Base-by-base conservation (phyloP, 1,284 basidiomycete genomes). In the Cryptococcus deneoformans region DNA sequence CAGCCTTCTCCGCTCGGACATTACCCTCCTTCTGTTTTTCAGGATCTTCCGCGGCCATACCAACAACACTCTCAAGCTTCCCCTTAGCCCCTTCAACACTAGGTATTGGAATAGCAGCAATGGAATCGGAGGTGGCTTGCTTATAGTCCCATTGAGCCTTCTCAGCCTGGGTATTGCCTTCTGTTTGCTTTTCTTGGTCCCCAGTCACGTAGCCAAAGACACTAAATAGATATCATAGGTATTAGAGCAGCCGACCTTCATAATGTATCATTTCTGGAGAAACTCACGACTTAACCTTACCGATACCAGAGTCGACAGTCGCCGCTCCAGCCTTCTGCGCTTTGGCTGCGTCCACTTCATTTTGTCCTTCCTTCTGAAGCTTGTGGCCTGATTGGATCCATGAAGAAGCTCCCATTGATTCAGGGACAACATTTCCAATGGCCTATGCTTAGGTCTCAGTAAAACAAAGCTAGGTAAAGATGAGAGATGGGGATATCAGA, bases 1-100 rank as follows among this genome's bases (percentile, higher is more conserved):
- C 75, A 2, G 77, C 75, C 61, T 74, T 75, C 50, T 70, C 69
- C 5, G 67, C 69, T 46, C 59, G 57, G 9, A 56, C 55, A 57
- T 79, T 79, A 20, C 75, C 77, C 54, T 73, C 66, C 53, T 66
- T 72, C 64, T 79, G 78, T 61, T 67, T 67, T 46, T 65, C 63
- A 53, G 65, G 53, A 63, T 78, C 72, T 0, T 73, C 74, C 0
- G 69, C 75, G 2, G 68, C 67, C 62, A 76, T 76, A 3, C 76
- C 77, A 16, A 64, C 63, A 0, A 71, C 76, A 44, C 70, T 70
- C 59, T 74, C 62, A n/a, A 73, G 50, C 55, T 73, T 73, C 11
- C 73, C 72, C 60, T 72, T 68, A 39, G 70, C 53, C 0, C 67
- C 72, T 55, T 75, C 72, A 3, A 54, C 65, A 9, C 59, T 64